phyloP scores from a whole-genome alignment of 2,329 filamentous ascomycete genomes.

The Stagonosporopsis rhizophila region DNA sequence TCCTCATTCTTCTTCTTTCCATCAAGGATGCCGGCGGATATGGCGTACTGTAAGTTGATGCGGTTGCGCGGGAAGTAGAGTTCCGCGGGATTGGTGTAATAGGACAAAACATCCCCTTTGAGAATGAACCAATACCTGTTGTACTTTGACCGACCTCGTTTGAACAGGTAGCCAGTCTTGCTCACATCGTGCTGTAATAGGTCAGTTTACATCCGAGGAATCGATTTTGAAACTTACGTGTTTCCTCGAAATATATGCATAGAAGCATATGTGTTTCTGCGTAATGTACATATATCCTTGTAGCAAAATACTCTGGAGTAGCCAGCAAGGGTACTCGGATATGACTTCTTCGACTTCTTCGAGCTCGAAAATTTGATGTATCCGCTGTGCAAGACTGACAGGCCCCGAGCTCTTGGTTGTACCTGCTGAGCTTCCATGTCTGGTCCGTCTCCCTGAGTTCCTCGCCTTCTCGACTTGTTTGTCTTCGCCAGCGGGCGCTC shows the following conservation, averaged over 20 bases:
- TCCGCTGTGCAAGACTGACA: slow-evolving; percentile 69
- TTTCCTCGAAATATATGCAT: slow-evolving; percentile 95
- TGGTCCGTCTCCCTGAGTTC: slow-evolving; percentile 33
- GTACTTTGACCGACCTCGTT: slow-evolving; percentile 89
- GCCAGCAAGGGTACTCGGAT: slow-evolving; percentile 91
- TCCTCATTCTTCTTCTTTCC: slow-evolving; percentile 74
- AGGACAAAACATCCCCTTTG: slow-evolving; percentile 90
- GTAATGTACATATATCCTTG: slow-evolving; percentile 98
- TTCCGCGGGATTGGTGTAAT: slow-evolving; percentile 83
- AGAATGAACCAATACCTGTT: slow-evolving; percentile 92
- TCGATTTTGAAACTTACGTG: slow-evolving; percentile 63
- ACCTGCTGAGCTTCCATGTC: slow-evolving; percentile 32
- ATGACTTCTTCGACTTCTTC: slow-evolving; percentile 83
- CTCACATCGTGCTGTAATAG: slow-evolving; percentile 57
- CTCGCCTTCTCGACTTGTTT: slow-evolving; percentile 32
- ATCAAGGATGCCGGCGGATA: slow-evolving; percentile 80
- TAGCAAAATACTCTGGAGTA: slow-evolving; percentile 87
- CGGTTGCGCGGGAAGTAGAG: slow-evolving; percentile 91
- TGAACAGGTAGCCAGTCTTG: slow-evolving; percentile 88
- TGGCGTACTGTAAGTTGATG: slow-evolving; percentile 89
- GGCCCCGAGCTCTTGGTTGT: slow-evolving; percentile 44
- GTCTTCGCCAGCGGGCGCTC: slow-evolving; percentile 32
- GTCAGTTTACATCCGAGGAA: slow-evolving; percentile 25
- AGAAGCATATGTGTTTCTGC: slow-evolving; percentile 91
- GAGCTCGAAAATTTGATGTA: slow-evolving; percentile 75